Evolutionary conservation across 2,329 filamentous ascomycete genomes (phyloP).

Genomic region (Aspergillus sp.): DNA sequence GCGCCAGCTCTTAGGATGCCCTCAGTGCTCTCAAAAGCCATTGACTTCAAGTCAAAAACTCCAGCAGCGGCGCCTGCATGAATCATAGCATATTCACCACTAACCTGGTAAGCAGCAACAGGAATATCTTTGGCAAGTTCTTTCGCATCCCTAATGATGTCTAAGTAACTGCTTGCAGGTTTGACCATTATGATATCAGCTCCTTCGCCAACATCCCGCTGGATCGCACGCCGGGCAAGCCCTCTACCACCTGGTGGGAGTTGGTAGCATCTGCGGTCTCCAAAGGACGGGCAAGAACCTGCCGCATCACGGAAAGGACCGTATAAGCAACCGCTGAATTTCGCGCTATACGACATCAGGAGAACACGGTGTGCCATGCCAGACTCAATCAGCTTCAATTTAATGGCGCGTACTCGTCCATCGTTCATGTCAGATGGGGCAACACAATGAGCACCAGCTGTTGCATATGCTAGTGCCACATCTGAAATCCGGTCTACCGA

Average conservation of each 20-base stretch:
- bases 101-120: slow-evolving; percentile 93
- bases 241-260: slow-evolving; percentile 87
- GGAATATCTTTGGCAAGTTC: slow-evolving; percentile 87
- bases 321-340: slow-evolving; percentile 94
- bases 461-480: slow-evolving; percentile 96
- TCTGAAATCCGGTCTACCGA: slow-evolving; percentile 93
- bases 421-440: slow-evolving; percentile 99
- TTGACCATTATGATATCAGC: slow-evolving; percentile 99
- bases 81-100: slow-evolving; percentile 96
- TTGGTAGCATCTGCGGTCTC: slow-evolving; percentile 95
- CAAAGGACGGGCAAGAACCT: slow-evolving; percentile 82
- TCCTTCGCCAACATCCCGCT: slow-evolving; percentile 83
- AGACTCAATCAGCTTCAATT: slow-evolving; percentile 92
- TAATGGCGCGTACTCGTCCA: slow-evolving; percentile 92
- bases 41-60: slow-evolving; percentile 88
- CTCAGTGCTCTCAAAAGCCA: slow-evolving; percentile 92
- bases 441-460: slow-evolving; percentile 91
- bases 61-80: slow-evolving; percentile 92
- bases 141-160: slow-evolving; percentile 97
- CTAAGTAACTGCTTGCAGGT: slow-evolving; percentile 88
- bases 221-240: slow-evolving; percentile 81
- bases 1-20: slow-evolving; percentile 89
- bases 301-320: slow-evolving; percentile 96
- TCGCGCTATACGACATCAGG: slow-evolving; percentile 96
- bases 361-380: slow-evolving; percentile 86